These are phyloP conservation scores for Fraxinus albicans DNA, from an alignment of 305 asterid genomes.

Conservation along the genomic window DNA sequence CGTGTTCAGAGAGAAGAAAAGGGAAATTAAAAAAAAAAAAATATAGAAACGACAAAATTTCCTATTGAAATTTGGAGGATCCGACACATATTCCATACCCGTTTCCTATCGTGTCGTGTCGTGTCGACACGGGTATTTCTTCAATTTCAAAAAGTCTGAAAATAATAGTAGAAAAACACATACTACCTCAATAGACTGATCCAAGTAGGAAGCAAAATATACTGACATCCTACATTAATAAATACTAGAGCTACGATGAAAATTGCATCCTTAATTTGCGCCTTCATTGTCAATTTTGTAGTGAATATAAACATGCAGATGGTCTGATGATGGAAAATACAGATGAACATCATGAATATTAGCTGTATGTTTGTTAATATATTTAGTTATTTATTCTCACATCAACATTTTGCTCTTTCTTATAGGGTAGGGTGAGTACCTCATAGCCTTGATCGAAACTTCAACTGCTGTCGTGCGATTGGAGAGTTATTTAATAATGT, in stretches of 20 bases:
- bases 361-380: background rate
- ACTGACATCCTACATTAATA: background rate
- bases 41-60: too few relatives aligned
- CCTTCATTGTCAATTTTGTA: background rate
- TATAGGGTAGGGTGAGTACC: constrained; percentile 34
- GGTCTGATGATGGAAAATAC: background rate
- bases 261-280: background rate
- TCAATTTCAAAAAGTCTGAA: background rate
- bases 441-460: constrained; percentile 98
- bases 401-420: background rate
- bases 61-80: too few relatives aligned
- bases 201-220: constrained; percentile 6
- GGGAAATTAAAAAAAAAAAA: too few relatives aligned
- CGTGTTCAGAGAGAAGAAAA: constrained; percentile 61
- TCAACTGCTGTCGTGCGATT: constrained; percentile 71
- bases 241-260: background rate
- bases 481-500: too few relatives aligned
- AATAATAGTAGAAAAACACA: background rate
- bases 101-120: too few relatives aligned
- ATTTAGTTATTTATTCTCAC: background rate
- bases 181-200: background rate
- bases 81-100: too few relatives aligned
- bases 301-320: background rate
- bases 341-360: background rate
- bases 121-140: too few relatives aligned